A percentile compares a stretch with the other conserved stretches of the same genome.
These are phyloP conservation scores for Aspergillus fumigatiaffinis DNA, from an alignment of 2,329 filamentous ascomycete species.

Conservation along the genomic window DNA sequence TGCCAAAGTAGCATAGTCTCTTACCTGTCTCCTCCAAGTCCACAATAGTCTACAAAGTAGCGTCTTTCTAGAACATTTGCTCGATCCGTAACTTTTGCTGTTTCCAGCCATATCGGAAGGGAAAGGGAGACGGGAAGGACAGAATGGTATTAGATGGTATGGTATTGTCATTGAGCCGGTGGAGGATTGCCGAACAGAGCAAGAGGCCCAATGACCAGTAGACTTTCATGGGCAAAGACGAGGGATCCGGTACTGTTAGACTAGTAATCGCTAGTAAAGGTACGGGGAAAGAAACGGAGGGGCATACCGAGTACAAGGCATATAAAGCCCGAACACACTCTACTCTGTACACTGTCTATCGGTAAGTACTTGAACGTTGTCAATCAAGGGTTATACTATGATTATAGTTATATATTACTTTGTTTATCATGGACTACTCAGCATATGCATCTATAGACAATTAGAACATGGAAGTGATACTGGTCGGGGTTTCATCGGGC, in stretches of 20 bases:
- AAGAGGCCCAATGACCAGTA: constrained; percentile 10
- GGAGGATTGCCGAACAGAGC: constrained; percentile 5
- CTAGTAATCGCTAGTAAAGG: not conserved
- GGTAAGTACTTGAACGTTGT: not conserved
- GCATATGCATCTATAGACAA: not conserved
- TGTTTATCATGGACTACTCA: not conserved
- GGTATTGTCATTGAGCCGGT: not conserved
- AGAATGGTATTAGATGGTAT: not conserved
- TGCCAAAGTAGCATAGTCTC: too few relatives aligned
- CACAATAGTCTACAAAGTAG: not conserved
- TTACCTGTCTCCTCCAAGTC: not conserved
- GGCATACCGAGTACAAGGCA: too few relatives aligned
- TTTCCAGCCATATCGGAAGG: not conserved
- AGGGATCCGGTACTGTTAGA: not conserved
- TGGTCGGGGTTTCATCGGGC: too few relatives aligned
- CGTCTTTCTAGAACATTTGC: not conserved
- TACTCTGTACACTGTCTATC: too few relatives aligned
- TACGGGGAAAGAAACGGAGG: not conserved
- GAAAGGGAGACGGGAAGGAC: not conserved
- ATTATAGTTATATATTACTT: not conserved
- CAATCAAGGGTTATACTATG: not conserved
- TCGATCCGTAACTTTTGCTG: not conserved
- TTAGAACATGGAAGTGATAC: not conserved
- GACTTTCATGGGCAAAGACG: not conserved
- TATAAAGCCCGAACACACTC: too few relatives aligned